A percentile compares a stretch with the other conserved stretches of the same genome.
These are phyloP conservation scores for Dioszegia crocea DNA, from an alignment of 768 basidiomycete species.

Conservation along the genomic window DNA sequence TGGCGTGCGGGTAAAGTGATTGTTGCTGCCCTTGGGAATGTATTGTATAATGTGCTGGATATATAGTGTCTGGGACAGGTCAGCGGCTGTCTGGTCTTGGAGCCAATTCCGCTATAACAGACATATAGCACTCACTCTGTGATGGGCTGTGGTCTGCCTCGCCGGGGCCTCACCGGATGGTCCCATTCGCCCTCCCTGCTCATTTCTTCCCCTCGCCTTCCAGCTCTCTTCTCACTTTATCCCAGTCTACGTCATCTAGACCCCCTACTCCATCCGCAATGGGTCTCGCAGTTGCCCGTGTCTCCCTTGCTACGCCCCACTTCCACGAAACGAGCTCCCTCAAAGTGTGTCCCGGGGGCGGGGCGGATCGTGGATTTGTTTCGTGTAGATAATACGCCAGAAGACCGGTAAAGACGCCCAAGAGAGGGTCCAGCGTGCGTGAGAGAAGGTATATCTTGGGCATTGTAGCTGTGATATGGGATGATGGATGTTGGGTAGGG, in stretches of 20 bases:
- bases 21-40: too few relatives aligned
- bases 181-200: neutral
- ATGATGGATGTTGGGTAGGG: neutral
- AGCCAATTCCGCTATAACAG: too few relatives aligned
- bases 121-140: too few relatives aligned
- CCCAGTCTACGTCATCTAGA: conserved; percentile 33
- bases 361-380: conserved; percentile 47
- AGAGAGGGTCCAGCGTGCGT: conserved; percentile 43
- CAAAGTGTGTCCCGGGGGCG: conserved; percentile 43
- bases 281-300: conserved; percentile 9
- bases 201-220: conserved; percentile 16
- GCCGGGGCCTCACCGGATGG: too few relatives aligned
- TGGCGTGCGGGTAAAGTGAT: conserved; percentile 31
- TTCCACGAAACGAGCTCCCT: conserved; percentile 45
- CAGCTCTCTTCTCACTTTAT: conserved; percentile 40
- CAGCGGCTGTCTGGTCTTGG: too few relatives aligned
- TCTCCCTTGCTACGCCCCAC: conserved; percentile 25
- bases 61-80: neutral
- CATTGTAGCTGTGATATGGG: conserved; percentile 23
- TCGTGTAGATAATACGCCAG: conserved; percentile 49
- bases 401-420: conserved; percentile 47
- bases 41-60: too few relatives aligned
- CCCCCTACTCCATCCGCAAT: conserved; percentile 3
- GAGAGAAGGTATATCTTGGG: conserved; percentile 46
- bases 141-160: too few relatives aligned